Evolutionary conservation across 2,329 filamentous ascomycete species (phyloP).

Genomic region (Dendrostoma leiphaemia): DNA sequence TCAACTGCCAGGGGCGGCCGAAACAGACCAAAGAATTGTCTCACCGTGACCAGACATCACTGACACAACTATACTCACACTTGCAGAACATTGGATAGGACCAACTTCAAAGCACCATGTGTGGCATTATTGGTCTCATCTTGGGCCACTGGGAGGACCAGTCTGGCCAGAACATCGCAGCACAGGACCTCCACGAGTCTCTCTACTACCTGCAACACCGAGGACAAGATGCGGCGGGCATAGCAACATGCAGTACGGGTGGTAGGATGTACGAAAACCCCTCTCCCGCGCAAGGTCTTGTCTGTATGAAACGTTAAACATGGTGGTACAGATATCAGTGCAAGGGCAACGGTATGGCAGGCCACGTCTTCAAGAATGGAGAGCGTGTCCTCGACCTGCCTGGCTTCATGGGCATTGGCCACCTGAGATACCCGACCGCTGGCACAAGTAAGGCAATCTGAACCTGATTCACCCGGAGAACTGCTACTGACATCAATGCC

Average conservation of each 20-base stretch:
- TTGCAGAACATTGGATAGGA: not conserved
- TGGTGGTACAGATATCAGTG: conserved; percentile 53
- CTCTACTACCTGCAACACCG: conserved; percentile 70
- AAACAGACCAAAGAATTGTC: no score
- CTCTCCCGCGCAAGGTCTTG: not conserved
- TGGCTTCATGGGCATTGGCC: conserved; percentile 82
- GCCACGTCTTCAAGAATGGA: conserved; percentile 81
- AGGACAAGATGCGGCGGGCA: conserved; percentile 86
- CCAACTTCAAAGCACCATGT: not conserved
- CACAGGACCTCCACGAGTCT: conserved; percentile 61
- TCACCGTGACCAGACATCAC: no score
- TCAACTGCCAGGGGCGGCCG: no score
- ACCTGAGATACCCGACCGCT: conserved; percentile 86
- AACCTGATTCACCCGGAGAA: not conserved
- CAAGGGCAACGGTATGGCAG: conserved; percentile 79
- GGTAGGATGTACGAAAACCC: conserved; percentile 65
- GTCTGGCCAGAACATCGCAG: conserved; percentile 10
- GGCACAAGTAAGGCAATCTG: conserved; percentile 56
- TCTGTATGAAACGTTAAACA: no score
- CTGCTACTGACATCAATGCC: not conserved
- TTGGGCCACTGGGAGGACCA: conserved; percentile 14
- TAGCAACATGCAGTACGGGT: conserved; percentile 68
- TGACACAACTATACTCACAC: not conserved
- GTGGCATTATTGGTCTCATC: conserved; percentile 12
- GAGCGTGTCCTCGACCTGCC: conserved; percentile 70